A percentile compares a stretch with the other conserved stretches of the same genome.
These are phyloP conservation scores for Echria macrotheca DNA, from an alignment of 495 filamentous ascomycete genomes.

Conservation along the genomic window DNA sequence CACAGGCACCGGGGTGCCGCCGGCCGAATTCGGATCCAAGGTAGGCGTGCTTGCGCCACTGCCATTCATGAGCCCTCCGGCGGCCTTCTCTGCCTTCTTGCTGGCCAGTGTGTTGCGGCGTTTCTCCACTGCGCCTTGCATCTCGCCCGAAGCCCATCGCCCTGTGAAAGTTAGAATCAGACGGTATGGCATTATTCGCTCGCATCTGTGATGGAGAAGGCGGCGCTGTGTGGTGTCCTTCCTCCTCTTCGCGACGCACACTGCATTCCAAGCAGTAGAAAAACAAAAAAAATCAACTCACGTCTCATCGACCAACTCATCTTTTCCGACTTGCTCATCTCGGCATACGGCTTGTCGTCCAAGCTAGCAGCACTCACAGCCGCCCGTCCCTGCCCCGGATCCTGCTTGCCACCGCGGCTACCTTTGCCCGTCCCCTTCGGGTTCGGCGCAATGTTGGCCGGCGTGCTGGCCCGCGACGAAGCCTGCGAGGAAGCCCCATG, in stretches of 20 bases:
- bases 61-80: not conserved
- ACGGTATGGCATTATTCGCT: too few relatives aligned
- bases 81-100: conserved; percentile 38
- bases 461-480: conserved; percentile 18
- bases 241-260: too few relatives aligned
- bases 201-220: too few relatives aligned
- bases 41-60: conserved; percentile 1
- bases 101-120: conserved; percentile 45
- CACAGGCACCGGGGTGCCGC: conserved; percentile 11
- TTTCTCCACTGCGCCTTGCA: conserved; percentile 44
- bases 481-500: conserved; percentile 12
- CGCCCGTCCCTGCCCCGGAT: not conserved
- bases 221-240: too few relatives aligned
- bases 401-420: conserved; percentile 13
- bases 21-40: conserved; percentile 7
- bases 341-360: conserved; percentile 38
- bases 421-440: conserved; percentile 10
- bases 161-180: conserved; percentile 30
- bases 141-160: conserved; percentile 46
- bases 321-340: conserved; percentile 50
- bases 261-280: not conserved
- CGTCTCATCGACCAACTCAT: conserved; percentile 48
- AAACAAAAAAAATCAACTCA: conserved; percentile 18
- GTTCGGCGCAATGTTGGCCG: conserved; percentile 15
- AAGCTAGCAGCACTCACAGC: conserved; percentile 5